Evolutionary conservation across 1,284 basidiomycete genomes (phyloP).

Genomic region (Peniophora sp.): DNA sequence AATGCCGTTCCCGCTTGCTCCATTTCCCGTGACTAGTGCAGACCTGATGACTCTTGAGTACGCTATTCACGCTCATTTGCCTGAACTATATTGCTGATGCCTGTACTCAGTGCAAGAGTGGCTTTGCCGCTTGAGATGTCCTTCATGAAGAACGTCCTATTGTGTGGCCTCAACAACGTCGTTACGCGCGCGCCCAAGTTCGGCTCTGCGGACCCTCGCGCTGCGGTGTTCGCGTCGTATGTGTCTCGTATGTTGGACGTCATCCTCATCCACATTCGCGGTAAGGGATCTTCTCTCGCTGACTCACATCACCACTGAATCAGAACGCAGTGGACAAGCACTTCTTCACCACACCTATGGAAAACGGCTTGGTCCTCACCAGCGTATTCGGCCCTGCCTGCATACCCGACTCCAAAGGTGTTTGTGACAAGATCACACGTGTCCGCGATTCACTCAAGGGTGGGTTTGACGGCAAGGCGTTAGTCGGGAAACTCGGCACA

Average conservation of each 20-base stretch:
- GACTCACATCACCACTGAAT: not conserved
- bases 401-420: conserved; percentile 5
- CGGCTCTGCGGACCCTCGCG: conserved; percentile 2
- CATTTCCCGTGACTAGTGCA: conserved; percentile 4
- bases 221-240: conserved; percentile 7
- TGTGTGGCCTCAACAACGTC: conserved; percentile 10
- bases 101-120: conserved; percentile 3
- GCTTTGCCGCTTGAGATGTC: conserved; percentile 8
- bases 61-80: not conserved
- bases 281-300: conserved; percentile 3
- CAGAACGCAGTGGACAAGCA: conserved; percentile 3
- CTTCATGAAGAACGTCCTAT: conserved; percentile 14
- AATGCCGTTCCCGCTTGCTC: conserved; percentile 10
- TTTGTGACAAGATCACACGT: not conserved
- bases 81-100: not conserved
- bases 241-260: conserved; percentile 7
- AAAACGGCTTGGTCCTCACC: conserved; percentile 1
- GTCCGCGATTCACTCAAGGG: not conserved
- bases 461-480: too few species aligned
- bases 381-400: conserved; percentile 5
- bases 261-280: conserved; percentile 5
- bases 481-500: too few species aligned
- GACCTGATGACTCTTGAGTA: conserved; percentile 10
- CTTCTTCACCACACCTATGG: conserved; percentile 6
- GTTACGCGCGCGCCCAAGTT: conserved; percentile 5